Conservation (phyloP, 257 asterid species). For the Fraxinus quadrangulata region DNA sequence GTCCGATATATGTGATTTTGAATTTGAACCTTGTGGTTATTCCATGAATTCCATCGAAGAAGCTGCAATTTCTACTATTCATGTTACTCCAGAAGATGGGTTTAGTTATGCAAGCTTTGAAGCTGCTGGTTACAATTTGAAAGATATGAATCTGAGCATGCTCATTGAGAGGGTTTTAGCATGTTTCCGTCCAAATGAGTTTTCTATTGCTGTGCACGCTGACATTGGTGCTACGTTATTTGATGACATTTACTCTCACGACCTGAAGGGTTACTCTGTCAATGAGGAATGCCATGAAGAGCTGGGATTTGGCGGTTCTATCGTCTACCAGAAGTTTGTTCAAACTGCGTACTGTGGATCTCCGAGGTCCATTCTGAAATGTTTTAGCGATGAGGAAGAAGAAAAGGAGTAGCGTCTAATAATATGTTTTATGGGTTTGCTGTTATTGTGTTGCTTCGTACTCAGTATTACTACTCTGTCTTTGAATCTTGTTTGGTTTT, state of each 20-base stretch:
- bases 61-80: slow-evolving; percentile 69
- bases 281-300: slow-evolving; percentile 52
- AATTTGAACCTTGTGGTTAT: slow-evolving; percentile 86
- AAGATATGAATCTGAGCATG: slow-evolving; percentile 35
- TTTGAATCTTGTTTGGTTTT: not conserved
- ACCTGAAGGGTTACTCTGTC: slow-evolving; percentile 46
- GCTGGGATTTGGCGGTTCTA: slow-evolving; percentile 61
- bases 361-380: slow-evolving; percentile 76
- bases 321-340: slow-evolving; percentile 67
- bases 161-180: slow-evolving; percentile 66
- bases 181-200: slow-evolving; percentile 64
- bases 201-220: slow-evolving; percentile 62
- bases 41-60: slow-evolving; percentile 87
- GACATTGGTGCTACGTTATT: slow-evolving; percentile 37
- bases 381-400: slow-evolving; percentile 63
- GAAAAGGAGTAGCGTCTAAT: slow-evolving; percentile 60
- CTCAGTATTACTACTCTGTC: not conserved
- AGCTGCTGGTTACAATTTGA: slow-evolving; percentile 70
- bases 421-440: slow-evolving; percentile 5
- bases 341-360: slow-evolving; percentile 52
- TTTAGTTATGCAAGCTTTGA: slow-evolving; percentile 89
- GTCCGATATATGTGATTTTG: slow-evolving; percentile 69
- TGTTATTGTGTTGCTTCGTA: not conserved
- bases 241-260: slow-evolving; percentile 37
- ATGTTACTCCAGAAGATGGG: slow-evolving; percentile 85